Percentiles rank a stretch among this genome's conserved stretches.
Conservation (phyloP, 2,329 filamentous ascomycete species). For the Talaromyces sp. region DNA sequence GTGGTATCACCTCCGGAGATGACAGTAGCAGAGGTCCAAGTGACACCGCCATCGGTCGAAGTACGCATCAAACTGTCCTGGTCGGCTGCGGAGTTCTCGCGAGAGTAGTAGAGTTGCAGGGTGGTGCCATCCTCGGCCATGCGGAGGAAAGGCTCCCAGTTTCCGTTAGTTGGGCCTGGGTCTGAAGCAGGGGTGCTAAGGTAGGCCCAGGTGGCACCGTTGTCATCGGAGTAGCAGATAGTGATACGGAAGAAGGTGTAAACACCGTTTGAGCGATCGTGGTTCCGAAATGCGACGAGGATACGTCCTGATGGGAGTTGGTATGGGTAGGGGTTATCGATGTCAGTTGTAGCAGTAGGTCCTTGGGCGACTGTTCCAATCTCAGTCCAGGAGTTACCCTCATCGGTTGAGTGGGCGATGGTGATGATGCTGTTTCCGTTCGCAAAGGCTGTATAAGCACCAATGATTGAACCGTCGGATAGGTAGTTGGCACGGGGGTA, state of each 20-base stretch:
- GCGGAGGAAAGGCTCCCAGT: conserved; percentile 20
- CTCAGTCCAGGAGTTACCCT: conserved; percentile 8
- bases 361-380: conserved; percentile 10
- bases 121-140: conserved; percentile 11
- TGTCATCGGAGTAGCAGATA: conserved; percentile 19
- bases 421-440: conserved; percentile 6
- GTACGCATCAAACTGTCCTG: conserved; percentile 19
- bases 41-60: conserved; percentile 15
- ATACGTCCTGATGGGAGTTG: conserved; percentile 17
- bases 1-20: conserved; percentile 9
- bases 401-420: conserved; percentile 11
- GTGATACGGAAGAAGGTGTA: conserved; percentile 20
- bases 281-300: conserved; percentile 17
- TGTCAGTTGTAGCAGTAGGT: neutral
- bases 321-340: conserved; percentile 17
- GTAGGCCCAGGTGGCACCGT: conserved; percentile 15
- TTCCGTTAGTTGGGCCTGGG: conserved; percentile 3
- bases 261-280: neutral
- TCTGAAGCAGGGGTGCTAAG: conserved; percentile 9
- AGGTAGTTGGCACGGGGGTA: conserved; percentile 16
- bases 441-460: neutral
- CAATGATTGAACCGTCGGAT: conserved; percentile 8
- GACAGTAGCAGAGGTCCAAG: conserved; percentile 9
- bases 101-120: conserved; percentile 19
- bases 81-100: conserved; percentile 11